phyloP scores from a whole-genome alignment of 805 yeast species.

The Suhomyces sp. region DNA sequence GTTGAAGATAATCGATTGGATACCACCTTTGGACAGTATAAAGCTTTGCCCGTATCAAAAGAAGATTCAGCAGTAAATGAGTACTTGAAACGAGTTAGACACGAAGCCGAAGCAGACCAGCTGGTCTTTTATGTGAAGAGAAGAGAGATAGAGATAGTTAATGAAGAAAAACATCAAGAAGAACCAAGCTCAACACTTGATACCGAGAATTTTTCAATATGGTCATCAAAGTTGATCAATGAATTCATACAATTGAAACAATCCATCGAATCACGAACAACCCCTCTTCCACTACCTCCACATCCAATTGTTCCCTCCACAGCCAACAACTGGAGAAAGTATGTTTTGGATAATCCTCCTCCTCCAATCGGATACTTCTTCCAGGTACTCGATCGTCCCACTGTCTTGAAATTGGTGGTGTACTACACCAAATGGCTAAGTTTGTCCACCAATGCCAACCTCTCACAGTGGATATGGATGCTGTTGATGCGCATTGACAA shows the following conservation, averaged over 20 bases:
- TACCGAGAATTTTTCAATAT: too few relatives aligned
- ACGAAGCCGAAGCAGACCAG: conserved; percentile 29
- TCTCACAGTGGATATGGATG: conserved; percentile 38
- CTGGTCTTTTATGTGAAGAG: conserved; percentile 5
- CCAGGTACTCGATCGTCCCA: conserved; percentile 27
- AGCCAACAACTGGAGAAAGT: conserved; percentile 32
- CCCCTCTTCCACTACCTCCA: too few relatives aligned
- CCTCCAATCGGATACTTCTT: conserved; percentile 25
- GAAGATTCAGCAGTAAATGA: conserved; percentile 16
- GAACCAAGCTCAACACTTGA: too few relatives aligned
- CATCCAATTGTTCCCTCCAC: conserved; percentile 26
- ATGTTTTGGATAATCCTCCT: conserved; percentile 27
- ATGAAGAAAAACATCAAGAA: conserved; percentile 1
- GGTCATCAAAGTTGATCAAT: too few relatives aligned
- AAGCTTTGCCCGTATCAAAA: conserved; percentile 24
- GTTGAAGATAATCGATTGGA: conserved; percentile 20
- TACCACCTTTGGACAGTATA: conserved; percentile 29
- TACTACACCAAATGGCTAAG: conserved; percentile 41
- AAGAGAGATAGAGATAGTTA: background rate
- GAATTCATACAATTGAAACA: too few relatives aligned
- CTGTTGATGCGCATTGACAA: conserved; percentile 36
- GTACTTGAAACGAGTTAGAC: conserved; percentile 29
- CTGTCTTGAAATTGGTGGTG: conserved; percentile 33
- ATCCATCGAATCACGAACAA: too few relatives aligned
- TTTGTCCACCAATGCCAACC: conserved; percentile 21